Percentiles rank a stretch among this genome's conserved stretches.
These are phyloP conservation scores for Aegle marmelos DNA, from an alignment of 345 rosid genomes.

Conservation along the genomic window DNA sequence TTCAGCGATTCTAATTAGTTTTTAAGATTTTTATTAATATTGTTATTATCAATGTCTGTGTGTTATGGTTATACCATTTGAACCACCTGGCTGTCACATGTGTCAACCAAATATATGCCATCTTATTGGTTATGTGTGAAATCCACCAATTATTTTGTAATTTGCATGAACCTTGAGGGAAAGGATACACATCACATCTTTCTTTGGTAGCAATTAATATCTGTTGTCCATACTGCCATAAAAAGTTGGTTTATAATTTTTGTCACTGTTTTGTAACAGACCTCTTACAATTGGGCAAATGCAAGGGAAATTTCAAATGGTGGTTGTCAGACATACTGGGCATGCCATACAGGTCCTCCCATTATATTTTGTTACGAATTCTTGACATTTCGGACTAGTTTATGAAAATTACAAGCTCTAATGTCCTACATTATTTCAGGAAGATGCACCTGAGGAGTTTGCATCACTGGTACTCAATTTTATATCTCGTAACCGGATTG, in stretches of 20 bases:
- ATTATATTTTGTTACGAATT: not conserved
- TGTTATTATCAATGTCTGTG: not conserved
- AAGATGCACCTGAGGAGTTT: constrained; percentile 94
- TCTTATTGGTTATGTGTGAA: not conserved
- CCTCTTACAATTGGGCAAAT: constrained; percentile 93
- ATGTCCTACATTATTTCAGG: constrained; percentile 41
- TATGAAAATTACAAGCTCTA: not conserved
- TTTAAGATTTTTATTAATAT: not conserved
- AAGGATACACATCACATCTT: not conserved
- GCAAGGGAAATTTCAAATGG: constrained; percentile 99
- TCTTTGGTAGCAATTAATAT: not conserved
- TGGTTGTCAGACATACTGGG: constrained; percentile 88
- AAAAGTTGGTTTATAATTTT: not conserved
- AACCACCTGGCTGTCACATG: not conserved
- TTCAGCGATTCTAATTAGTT: not conserved
- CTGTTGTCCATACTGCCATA: not conserved
- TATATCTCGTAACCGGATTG: constrained; percentile 73
- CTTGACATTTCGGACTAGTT: not conserved
- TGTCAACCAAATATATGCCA: not conserved
- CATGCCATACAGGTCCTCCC: constrained; percentile 88
- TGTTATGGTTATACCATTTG: not conserved
- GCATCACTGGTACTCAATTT: constrained; percentile 59
- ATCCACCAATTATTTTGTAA: not conserved
- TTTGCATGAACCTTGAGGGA: not conserved
- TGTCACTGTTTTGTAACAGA: constrained; percentile 36